phyloP scores from a whole-genome alignment of 257 asterid genomes.

The Petunia axillaris region DNA sequence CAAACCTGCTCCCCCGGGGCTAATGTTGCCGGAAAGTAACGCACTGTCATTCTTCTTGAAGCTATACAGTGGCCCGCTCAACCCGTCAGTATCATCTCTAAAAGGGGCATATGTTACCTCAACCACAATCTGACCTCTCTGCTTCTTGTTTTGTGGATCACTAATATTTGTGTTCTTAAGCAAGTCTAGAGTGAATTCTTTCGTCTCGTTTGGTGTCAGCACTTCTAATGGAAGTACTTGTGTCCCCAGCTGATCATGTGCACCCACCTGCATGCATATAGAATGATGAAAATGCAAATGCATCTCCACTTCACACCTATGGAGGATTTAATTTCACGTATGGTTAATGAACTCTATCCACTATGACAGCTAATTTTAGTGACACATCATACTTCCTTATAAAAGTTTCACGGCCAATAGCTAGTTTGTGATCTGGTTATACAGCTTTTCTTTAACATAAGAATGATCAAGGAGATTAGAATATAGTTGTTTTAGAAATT shows the following conservation, averaged over 20 bases:
- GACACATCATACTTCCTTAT: too few species aligned
- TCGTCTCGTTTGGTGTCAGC: constrained; percentile 62
- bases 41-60: constrained; percentile 26
- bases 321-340: background rate
- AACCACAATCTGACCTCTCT: constrained; percentile 67
- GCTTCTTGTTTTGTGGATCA: constrained; percentile 55
- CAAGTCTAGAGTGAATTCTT: constrained; percentile 51
- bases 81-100: constrained; percentile 52
- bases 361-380: too few species aligned
- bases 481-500: too few species aligned
- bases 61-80: constrained; percentile 48
- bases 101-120: constrained; percentile 82
- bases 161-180: constrained; percentile 39
- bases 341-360: too few species aligned
- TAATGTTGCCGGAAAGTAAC: constrained; percentile 22
- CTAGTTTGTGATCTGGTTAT: too few species aligned
- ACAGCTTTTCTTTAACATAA: too few species aligned
- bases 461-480: too few species aligned
- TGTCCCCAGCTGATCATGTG: constrained; percentile 73
- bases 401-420: too few species aligned
- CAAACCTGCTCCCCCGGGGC: constrained; percentile 68
- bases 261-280: constrained; percentile 60
- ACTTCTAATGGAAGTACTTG: constrained; percentile 70
- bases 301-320: background rate
- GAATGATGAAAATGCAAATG: background rate